Base-by-base conservation (phyloP, 1,284 basidiomycete species). In the Ganoderma meredithae region DNA sequence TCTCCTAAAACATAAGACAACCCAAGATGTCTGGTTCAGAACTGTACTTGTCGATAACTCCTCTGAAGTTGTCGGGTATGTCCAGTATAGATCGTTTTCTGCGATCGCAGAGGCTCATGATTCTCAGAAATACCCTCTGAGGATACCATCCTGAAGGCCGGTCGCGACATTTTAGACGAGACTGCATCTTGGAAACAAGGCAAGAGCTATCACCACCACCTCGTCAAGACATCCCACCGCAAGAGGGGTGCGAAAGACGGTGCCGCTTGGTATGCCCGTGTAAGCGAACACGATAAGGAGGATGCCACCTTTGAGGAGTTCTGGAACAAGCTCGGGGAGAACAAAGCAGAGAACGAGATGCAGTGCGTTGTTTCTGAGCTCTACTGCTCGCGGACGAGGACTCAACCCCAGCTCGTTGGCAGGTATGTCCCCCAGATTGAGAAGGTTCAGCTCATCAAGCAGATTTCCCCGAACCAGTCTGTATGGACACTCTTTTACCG, bases 401-500 rank as follows among this genome's bases (percentile, higher is more conserved):
- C 60, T 36, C 17, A 62, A 19, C 12, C 17, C 22, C n/a, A 25
- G 6, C 36, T n/a, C 19, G 22, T 9, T 36, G 36, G 36, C 69
- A 93, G 92, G 75, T 94, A 85, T 76, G 86, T 93, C 3, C 83
- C 84, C 7, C 84, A 87, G 44, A 85, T 94, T 68, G 85, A 88
- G 74, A 89, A 90, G 74, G 88, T 86, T 2, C 83, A 84, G 3
- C 82, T 86, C 69, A 80, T 94, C 72, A 89, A 90, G 76, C 82
- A 84, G 41, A 78, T 93, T 52, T 91, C 91, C 3, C 81, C 85
- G 13, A 88, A 83, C 2, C 86, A 90, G 65, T 81, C 84, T 27
- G 88, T 94, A 67, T 94, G 91, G 92, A 86, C 90, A 0, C 73
- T 91, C 68, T 87, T 88, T 76, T 94, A 94, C 79, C 89, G 84